Percentiles rank a stretch among this genome's conserved stretches.
Conservation (phyloP, 1,284 basidiomycete species). For the Hymenochaete sp. region DNA sequence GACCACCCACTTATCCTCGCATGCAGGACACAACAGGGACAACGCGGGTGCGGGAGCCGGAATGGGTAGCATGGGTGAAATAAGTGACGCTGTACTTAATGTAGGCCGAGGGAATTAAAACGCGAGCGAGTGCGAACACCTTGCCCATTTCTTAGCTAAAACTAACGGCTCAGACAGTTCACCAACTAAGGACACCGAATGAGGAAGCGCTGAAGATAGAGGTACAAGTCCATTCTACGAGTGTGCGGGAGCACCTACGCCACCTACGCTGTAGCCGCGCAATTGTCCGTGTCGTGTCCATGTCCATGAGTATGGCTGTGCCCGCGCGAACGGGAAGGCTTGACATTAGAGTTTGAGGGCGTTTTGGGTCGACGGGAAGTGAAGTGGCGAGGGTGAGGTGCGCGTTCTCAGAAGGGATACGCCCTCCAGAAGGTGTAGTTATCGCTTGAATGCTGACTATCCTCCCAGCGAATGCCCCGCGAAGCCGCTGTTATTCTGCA, state of each 20-base stretch:
- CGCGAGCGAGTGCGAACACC: conserved; percentile 64
- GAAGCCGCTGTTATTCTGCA: conserved; percentile 87
- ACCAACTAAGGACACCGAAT: conserved; percentile 24
- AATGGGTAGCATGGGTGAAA: no score
- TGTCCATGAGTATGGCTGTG: background rate
- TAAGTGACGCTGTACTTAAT: no score
- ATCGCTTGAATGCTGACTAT: conserved; percentile 71
- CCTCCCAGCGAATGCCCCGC: conserved; percentile 98
- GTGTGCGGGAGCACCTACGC: conserved; percentile 29
- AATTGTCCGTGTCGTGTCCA: no score
- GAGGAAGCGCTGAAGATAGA: conserved; percentile 20
- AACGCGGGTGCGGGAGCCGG: no score
- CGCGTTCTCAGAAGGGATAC: conserved; percentile 7
- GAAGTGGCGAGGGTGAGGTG: conserved; percentile 13
- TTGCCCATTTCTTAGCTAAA: conserved; percentile 54
- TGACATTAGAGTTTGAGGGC: conserved; percentile 8
- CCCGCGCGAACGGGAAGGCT: background rate
- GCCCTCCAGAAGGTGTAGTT: background rate
- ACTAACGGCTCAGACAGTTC: conserved; percentile 26
- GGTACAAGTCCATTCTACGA: conserved; percentile 31
- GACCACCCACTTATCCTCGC: no score
- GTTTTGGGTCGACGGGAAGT: conserved; percentile 14
- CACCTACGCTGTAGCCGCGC: no score
- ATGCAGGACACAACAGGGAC: no score
- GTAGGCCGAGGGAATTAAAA: no score